Conservation (phyloP, 2,329 filamentous ascomycete species). For the Cytospora chrysosperma region DNA sequence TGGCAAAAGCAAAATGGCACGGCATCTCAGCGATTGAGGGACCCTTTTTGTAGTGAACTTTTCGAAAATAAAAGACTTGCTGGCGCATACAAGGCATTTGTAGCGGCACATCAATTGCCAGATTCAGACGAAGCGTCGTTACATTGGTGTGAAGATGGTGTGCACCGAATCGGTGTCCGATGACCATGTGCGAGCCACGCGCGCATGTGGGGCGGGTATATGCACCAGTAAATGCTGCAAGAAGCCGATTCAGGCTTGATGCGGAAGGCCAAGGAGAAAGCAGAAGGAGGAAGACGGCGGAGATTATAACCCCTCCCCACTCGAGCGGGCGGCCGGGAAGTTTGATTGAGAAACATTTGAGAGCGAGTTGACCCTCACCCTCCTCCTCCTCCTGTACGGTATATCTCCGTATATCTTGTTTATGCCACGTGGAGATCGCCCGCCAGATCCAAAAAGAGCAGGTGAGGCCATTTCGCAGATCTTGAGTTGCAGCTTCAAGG, state of each 20-base stretch:
- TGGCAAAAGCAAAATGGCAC: not conserved
- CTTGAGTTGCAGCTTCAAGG: not conserved
- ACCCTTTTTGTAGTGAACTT: not conserved
- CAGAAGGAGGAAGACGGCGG: not conserved
- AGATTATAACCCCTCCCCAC: not conserved
- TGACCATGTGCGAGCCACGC: slow-evolving; percentile 1
- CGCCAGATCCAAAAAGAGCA: slow-evolving; percentile 1
- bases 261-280: slow-evolving; percentile 6
- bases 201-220: not conserved
- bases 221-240: not conserved
- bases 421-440: slow-evolving; percentile 1
- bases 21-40: not conserved
- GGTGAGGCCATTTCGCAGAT: not conserved
- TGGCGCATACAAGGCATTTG: not conserved
- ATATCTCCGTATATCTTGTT: not conserved
- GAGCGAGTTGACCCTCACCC: no score
- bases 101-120: slow-evolving; percentile 1
- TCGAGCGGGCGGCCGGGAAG: not conserved
- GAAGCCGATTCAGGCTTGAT: not conserved
- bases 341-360: not conserved
- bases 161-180: slow-evolving; percentile 18
- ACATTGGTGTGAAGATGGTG: not conserved
- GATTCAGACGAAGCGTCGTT: not conserved
- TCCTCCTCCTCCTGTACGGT: not conserved
- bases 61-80: not conserved